Evolutionary conservation across 164 flowering plant species (phyloP).

Genomic region (Chimonanthus praecox): DNA sequence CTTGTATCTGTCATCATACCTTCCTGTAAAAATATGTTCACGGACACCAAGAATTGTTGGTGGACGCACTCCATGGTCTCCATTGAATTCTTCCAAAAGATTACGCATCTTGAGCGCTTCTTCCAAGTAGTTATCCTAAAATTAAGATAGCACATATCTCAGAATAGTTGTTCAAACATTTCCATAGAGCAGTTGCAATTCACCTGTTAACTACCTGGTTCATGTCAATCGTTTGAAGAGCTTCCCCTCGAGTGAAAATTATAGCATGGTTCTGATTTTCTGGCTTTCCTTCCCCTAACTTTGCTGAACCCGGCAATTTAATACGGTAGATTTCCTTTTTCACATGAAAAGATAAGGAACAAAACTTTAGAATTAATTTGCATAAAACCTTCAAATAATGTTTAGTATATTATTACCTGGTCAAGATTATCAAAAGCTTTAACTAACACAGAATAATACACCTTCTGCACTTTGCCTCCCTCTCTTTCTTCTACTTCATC

Average conservation of each 20-base stretch:
- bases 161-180: constrained; percentile 3
- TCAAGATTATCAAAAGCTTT: constrained; percentile 91
- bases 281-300: constrained; percentile 97
- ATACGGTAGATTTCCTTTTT: constrained; percentile 90
- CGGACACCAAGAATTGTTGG: constrained; percentile 93
- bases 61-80: constrained; percentile 86
- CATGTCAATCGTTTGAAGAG: constrained; percentile 98
- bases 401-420: constrained; percentile 55
- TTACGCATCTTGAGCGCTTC: constrained; percentile 99
- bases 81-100: constrained; percentile 89
- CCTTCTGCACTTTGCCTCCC: constrained; percentile 65
- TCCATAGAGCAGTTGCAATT: background rate
- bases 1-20: constrained; percentile 33
- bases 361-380: background rate
- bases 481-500: constrained; percentile 97
- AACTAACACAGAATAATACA: constrained; percentile 87
- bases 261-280: constrained; percentile 99
- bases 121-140: constrained; percentile 95
- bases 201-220: constrained; percentile 57
- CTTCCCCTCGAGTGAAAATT: constrained; percentile 90
- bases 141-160: background rate
- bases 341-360: background rate
- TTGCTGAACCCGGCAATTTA: constrained; percentile 91
- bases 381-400: background rate
- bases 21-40: constrained; percentile 98